These are phyloP conservation scores for Phlyctochytrium bullatum DNA, from an alignment of 192 early-diverging fungal genomes.

Conservation along the genomic window DNA sequence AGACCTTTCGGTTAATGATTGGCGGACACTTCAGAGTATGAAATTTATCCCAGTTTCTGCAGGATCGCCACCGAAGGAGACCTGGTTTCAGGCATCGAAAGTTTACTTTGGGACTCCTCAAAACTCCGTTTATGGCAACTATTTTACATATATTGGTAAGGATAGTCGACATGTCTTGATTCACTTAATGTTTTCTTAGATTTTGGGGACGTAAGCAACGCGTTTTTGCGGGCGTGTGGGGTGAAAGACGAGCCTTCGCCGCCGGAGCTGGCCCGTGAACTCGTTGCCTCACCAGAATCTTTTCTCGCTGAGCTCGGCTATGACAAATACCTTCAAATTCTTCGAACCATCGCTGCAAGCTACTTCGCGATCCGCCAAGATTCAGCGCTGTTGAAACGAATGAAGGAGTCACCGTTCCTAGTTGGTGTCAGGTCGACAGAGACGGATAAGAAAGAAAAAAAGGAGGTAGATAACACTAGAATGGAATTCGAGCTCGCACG, in stretches of 20 bases:
- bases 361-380: constrained; percentile 42
- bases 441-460: constrained; percentile 20
- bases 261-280: constrained; percentile 62
- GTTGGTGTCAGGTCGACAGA: constrained; percentile 54
- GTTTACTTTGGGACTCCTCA: constrained; percentile 31
- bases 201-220: constrained; percentile 70
- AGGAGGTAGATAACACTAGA: constrained; percentile 20
- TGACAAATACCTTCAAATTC: constrained; percentile 66
- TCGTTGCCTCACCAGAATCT: constrained; percentile 56
- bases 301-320: constrained; percentile 58
- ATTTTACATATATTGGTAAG: constrained; percentile 36
- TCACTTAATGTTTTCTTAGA: constrained; percentile 56
- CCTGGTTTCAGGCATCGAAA: constrained; percentile 28
- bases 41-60: constrained; percentile 62
- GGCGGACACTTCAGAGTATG: constrained; percentile 45
- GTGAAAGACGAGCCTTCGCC: constrained; percentile 77
- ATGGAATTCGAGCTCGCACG: constrained; percentile 62
- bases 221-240: constrained; percentile 80
- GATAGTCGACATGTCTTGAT: background rate
- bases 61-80: constrained; percentile 14
- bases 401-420: constrained; percentile 63
- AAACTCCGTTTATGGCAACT: constrained; percentile 13
- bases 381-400: constrained; percentile 46
- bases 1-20: too few species aligned
- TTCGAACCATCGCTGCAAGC: constrained; percentile 73